Conservation (phyloP, 2,329 filamentous ascomycete genomes). For the Calonectria honghensis region DNA sequence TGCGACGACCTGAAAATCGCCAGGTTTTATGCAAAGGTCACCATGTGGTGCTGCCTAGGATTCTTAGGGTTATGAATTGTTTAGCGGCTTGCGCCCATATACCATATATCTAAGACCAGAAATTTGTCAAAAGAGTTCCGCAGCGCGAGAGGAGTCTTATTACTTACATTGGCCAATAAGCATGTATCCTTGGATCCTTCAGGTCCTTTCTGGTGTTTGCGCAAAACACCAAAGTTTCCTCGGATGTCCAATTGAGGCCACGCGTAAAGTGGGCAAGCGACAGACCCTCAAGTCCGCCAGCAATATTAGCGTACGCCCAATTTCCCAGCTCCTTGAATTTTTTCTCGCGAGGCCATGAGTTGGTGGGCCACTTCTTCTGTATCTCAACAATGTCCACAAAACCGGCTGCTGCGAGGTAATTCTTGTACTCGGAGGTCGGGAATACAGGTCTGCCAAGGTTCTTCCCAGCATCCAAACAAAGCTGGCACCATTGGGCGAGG, state of each 20-base stretch:
- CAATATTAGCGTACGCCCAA: conserved; percentile 22
- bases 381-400: conserved; percentile 18
- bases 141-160: background rate
- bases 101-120: background rate
- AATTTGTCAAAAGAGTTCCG: background rate
- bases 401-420: background rate
- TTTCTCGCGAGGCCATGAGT: conserved; percentile 25
- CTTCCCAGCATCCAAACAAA: conserved; percentile 51
- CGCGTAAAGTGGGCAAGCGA: conserved; percentile 21
- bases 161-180: conserved; percentile 13
- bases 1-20: background rate
- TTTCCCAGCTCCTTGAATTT: conserved; percentile 25
- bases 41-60: background rate
- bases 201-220: conserved; percentile 10
- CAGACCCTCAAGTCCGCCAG: conserved; percentile 12
- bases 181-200: conserved; percentile 25
- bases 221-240: conserved; percentile 1
- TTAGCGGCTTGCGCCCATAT: conserved; percentile 9
- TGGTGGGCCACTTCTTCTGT: conserved; percentile 20
- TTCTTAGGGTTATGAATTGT: background rate
- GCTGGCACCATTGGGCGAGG: conserved; percentile 47
- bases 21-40: background rate
- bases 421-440: background rate
- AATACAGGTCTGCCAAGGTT: conserved; percentile 39
- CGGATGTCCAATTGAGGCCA: background rate